Evolutionary conservation across 768 basidiomycete genomes (phyloP).

Genomic region (Lyophyllum decastes): DNA sequence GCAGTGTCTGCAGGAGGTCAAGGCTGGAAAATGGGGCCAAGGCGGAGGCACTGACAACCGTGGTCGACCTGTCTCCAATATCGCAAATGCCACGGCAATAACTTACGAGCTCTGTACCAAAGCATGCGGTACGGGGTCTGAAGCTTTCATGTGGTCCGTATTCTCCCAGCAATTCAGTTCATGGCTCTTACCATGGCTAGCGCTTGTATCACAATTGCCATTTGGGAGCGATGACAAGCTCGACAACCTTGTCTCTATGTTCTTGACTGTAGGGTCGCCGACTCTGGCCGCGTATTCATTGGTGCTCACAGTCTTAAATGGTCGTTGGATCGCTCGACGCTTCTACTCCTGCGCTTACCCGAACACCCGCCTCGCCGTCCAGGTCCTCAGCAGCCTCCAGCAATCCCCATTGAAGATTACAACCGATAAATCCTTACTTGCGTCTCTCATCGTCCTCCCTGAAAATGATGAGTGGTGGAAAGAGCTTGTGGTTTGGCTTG

Average conservation of each 20-base stretch:
- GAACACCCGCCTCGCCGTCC: constrained; percentile 30
- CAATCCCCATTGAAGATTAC: constrained; percentile 39
- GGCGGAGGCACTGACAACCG: constrained; percentile 26
- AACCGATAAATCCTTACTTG: constrained; percentile 26
- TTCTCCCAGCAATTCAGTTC: constrained; percentile 41
- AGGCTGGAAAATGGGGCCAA: constrained; percentile 11
- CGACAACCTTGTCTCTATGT: constrained; percentile 42
- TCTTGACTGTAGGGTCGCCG: constrained; percentile 47
- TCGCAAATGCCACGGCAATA: constrained; percentile 26
- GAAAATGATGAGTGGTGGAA: constrained; percentile 46
- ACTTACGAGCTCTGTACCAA: constrained; percentile 30
- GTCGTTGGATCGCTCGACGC: constrained; percentile 39
- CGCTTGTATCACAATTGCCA: constrained; percentile 50
- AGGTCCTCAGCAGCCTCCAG: constrained; percentile 39
- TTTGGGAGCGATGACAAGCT: constrained; percentile 40
- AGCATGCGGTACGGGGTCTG: constrained; percentile 26
- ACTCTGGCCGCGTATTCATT: constrained; percentile 47
- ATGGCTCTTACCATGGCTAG: constrained; percentile 52
- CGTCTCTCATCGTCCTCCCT: constrained; percentile 42
- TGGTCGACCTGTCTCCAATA: constrained; percentile 22
- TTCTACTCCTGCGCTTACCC: constrained; percentile 31
- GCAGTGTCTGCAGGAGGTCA: constrained; percentile 22
- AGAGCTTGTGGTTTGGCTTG: constrained; percentile 29
- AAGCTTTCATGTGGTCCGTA: constrained; percentile 30
- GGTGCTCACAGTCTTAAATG: constrained; percentile 41